phyloP scores from a whole-genome alignment of 106 monocot species.

The Acorus calamus region DNA sequence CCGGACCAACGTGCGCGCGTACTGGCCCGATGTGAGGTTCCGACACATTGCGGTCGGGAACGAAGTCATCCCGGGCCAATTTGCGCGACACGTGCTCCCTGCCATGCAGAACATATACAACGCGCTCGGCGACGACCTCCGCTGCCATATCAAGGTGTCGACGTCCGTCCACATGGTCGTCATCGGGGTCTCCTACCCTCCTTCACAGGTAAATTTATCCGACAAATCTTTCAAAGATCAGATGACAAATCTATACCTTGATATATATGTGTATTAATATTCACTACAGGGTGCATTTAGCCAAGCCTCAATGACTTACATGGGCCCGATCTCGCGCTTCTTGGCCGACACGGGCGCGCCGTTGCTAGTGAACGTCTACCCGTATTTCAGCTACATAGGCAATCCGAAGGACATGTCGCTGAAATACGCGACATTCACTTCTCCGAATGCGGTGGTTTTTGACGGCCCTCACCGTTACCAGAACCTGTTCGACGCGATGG shows the following conservation, averaged over 20 bases:
- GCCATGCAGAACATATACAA: conserved; percentile 17
- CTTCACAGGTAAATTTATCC: neutral
- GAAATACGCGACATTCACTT: conserved; percentile 21
- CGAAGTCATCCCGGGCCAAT: conserved; percentile 12
- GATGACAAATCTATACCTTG: too few relatives aligned
- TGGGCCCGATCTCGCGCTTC: neutral
- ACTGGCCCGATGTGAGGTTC: conserved; percentile 5
- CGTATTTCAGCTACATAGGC: conserved; percentile 34
- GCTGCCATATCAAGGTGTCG: conserved; percentile 11
- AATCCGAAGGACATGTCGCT: conserved; percentile 10
- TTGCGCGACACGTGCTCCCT: conserved; percentile 5
- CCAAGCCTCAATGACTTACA: neutral
- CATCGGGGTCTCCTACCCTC: conserved; percentile 11
- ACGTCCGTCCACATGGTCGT: conserved; percentile 6
- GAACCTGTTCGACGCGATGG: conserved; percentile 41
- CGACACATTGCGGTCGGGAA: conserved; percentile 20
- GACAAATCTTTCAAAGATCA: too few relatives aligned
- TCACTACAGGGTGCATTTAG: conserved; percentile 9
- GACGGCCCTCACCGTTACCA: conserved; percentile 16
- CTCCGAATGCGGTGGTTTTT: conserved; percentile 9
- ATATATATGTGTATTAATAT: too few relatives aligned
- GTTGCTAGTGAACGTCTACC: conserved; percentile 43
- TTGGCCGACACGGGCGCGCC: conserved; percentile 14
- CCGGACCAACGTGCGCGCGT: conserved; percentile 2
- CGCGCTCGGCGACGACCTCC: conserved; percentile 9